Evolutionary conservation across 805 yeast genomes (phyloP).

Genomic region (Starmerella ratchasimensis): DNA sequence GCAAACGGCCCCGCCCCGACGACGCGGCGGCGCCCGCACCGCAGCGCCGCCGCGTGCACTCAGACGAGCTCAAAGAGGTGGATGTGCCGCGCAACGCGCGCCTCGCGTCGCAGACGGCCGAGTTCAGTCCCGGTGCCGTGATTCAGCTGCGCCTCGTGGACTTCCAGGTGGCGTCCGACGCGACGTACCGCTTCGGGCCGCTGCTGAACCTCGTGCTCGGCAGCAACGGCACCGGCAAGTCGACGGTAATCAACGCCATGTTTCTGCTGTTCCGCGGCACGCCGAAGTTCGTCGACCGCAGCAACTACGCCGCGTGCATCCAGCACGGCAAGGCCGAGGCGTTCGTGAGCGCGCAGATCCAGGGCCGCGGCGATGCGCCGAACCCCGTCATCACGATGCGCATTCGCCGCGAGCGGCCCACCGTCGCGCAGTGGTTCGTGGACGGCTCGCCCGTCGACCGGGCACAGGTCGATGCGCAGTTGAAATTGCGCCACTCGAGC

Average conservation of each 20-base stretch:
- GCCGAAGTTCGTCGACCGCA: conserved; percentile 30
- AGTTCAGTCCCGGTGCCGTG: conserved; percentile 15
- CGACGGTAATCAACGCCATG: conserved; percentile 83
- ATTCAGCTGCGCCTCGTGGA: conserved; percentile 13
- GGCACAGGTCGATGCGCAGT: conserved; percentile 57
- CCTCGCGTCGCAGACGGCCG: conserved; percentile 1
- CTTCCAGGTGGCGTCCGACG: conserved; percentile 19
- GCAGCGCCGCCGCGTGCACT: too few relatives aligned
- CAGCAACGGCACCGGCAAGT: conserved; percentile 93
- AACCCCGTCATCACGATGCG: conserved; percentile 4
- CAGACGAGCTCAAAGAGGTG: too few relatives aligned
- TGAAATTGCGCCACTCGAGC: conserved; percentile 66
- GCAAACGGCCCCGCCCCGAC: too few relatives aligned
- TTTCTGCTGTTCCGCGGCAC: conserved; percentile 80
- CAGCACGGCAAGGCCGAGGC: conserved; percentile 11
- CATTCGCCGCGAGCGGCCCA: background rate
- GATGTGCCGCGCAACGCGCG: too few relatives aligned
- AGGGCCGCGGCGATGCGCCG: conserved; percentile 2
- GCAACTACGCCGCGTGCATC: conserved; percentile 14
- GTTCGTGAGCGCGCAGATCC: conserved; percentile 10
- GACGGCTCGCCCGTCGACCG: conserved; percentile 11
- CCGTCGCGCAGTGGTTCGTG: conserved; percentile 11
- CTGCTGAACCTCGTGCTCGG: conserved; percentile 83
- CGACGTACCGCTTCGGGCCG: conserved; percentile 47
- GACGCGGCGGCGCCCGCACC: too few relatives aligned